phyloP scores from a whole-genome alignment of 768 basidiomycete species.

The Mycena rosella region DNA sequence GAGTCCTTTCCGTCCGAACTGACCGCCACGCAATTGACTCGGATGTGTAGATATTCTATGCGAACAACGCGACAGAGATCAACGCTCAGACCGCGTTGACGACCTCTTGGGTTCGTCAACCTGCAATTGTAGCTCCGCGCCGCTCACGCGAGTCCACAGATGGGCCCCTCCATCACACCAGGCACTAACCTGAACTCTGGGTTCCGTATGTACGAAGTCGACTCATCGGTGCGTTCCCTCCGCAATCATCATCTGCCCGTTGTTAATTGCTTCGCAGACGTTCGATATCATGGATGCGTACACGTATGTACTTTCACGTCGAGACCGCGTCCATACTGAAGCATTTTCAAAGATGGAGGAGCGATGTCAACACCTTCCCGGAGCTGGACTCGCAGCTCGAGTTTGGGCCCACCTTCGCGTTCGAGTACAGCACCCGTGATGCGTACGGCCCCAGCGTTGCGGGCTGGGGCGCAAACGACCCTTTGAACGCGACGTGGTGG shows the following conservation, averaged over 20 bases:
- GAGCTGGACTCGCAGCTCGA: constrained; percentile 66
- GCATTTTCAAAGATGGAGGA: constrained; percentile 64
- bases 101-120: constrained; percentile 53
- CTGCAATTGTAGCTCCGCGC: background rate
- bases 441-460: constrained; percentile 71
- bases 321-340: background rate
- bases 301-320: constrained; percentile 63
- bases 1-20: constrained; percentile 26
- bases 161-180: constrained; percentile 78
- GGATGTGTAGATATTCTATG: constrained; percentile 30
- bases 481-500: constrained; percentile 88
- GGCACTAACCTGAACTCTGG: constrained; percentile 80
- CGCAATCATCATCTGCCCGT: too few species aligned
- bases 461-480: constrained; percentile 73
- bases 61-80: constrained; percentile 52
- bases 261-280: constrained; percentile 56
- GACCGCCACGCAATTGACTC: background rate
- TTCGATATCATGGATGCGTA: constrained; percentile 85
- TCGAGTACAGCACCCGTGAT: constrained; percentile 80
- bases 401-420: constrained; percentile 70
- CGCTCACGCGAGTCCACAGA: constrained; percentile 51
- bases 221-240: constrained; percentile 65
- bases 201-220: constrained; percentile 80
- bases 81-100: constrained; percentile 68
- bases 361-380: constrained; percentile 72